Conservation (phyloP, 148 eudicot genomes). For the Vaccinium darrowii region DNA sequence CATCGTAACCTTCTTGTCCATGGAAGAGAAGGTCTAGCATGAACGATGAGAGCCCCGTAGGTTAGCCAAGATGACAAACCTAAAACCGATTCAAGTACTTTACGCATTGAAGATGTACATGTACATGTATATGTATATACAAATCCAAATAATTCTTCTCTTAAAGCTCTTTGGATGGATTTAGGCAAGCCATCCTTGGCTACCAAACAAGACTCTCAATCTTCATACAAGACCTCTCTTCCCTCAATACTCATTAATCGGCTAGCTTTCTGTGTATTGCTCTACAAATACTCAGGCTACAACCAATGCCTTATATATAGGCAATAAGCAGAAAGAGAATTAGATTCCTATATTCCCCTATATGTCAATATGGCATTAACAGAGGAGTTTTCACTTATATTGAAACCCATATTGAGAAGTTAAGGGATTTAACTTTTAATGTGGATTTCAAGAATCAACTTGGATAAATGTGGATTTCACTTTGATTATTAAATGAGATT, state of each 20-base stretch:
- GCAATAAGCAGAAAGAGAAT: conserved; percentile 14
- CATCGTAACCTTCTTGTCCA: too few relatives aligned
- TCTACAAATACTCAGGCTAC: not conserved
- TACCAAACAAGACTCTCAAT: conserved; percentile 17
- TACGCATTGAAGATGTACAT: too few relatives aligned
- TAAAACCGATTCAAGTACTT: not conserved
- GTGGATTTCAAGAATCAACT: not conserved
- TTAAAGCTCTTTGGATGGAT: not conserved
- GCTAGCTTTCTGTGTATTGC: not conserved
- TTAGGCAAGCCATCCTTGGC: conserved; percentile 1
- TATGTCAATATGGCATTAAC: too few relatives aligned
- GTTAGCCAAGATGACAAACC: conserved; percentile 8
- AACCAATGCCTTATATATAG: conserved; percentile 9
- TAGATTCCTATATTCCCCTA: not conserved
- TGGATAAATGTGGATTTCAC: too few relatives aligned
- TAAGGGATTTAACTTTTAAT: too few relatives aligned
- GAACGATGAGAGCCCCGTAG: conserved; percentile 13
- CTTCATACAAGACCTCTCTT: conserved; percentile 23
- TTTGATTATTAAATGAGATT: too few relatives aligned
- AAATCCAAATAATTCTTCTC: not conserved
- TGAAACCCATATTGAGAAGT: too few relatives aligned
- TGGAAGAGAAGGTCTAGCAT: conserved; percentile 19
- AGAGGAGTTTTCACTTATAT: too few relatives aligned
- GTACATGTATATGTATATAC: too few relatives aligned
- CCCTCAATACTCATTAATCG: not conserved